Evolutionary conservation across 345 rosid genomes (phyloP).

Genomic region (Eucalyptus regnans): DNA sequence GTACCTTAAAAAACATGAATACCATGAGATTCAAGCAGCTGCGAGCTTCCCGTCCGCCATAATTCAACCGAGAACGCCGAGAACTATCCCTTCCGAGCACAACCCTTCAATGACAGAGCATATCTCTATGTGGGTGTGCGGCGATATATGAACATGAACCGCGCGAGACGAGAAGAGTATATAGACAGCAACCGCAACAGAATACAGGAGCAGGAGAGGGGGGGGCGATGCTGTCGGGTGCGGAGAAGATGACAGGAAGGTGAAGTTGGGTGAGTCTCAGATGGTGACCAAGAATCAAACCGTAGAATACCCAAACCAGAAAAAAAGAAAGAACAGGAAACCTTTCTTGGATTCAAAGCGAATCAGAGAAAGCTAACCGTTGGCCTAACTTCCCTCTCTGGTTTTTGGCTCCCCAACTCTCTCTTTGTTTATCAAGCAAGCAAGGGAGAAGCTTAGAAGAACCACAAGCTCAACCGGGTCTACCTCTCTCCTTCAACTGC

Average conservation of each 20-base stretch:
- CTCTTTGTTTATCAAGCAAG: slow-evolving; percentile 30
- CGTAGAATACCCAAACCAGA: not conserved
- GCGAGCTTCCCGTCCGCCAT: not conserved
- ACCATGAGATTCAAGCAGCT: not conserved
- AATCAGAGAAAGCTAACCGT: slow-evolving; percentile 38
- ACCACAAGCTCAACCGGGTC: not conserved
- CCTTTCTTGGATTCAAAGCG: not conserved
- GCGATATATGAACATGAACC: not conserved
- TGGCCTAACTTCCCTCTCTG: slow-evolving; percentile 62
- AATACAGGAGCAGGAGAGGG: not conserved
- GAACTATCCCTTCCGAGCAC: not conserved
- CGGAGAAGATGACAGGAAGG: slow-evolving; percentile 39
- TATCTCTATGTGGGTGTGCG: not conserved
- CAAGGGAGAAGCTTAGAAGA: slow-evolving; percentile 2
- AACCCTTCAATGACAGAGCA: not conserved
- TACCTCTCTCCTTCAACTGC: not conserved
- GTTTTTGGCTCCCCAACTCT: slow-evolving; percentile 1
- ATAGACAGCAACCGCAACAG: not conserved
- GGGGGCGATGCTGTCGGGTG: not conserved
- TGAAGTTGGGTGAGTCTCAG: slow-evolving; percentile 62
- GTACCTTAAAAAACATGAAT: not conserved
- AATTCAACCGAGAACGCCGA: not conserved
- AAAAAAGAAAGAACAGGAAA: not conserved
- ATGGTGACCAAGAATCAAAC: slow-evolving; percentile 84
- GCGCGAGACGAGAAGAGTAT: not conserved